Percentiles rank a stretch among this genome's conserved stretches.
Conservation (phyloP, 768 basidiomycete genomes). For the Lentinus tigrinus region DNA sequence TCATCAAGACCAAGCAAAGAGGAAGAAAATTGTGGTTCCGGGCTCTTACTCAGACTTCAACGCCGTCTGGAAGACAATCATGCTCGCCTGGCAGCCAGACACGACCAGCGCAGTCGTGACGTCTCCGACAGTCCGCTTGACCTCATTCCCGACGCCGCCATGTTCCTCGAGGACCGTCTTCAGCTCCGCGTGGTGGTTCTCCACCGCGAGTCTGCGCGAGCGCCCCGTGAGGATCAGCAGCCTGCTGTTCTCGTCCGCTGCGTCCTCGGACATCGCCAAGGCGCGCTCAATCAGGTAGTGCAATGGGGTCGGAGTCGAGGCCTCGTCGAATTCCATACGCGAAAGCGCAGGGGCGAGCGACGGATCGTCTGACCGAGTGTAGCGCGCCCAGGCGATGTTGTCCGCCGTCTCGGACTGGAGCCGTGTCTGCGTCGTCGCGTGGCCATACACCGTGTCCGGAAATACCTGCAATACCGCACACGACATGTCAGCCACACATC, state of each 20-base stretch:
- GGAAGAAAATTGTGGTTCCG: neutral
- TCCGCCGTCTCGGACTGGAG: conserved; percentile 86
- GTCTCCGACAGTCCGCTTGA: conserved; percentile 84
- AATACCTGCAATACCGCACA: conserved; percentile 37
- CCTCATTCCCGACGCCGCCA: conserved; percentile 54
- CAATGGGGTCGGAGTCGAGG: conserved; percentile 57
- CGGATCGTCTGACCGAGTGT: conserved; percentile 36
- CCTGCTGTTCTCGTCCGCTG: conserved; percentile 24
- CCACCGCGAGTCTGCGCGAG: conserved; percentile 68
- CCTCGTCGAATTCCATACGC: conserved; percentile 62
- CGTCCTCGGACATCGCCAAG: conserved; percentile 11
- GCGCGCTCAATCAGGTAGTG: conserved; percentile 52
- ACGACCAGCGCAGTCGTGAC: conserved; percentile 76
- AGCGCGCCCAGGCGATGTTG: conserved; percentile 69
- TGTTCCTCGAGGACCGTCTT: conserved; percentile 59
- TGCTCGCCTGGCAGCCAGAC: conserved; percentile 52
- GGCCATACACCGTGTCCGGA: conserved; percentile 72
- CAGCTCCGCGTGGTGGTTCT: conserved; percentile 72
- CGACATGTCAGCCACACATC: neutral
- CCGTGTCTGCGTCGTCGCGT: conserved; percentile 57
- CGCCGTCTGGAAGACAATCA: conserved; percentile 68
- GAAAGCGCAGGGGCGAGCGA: conserved; percentile 38
- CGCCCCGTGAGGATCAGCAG: conserved; percentile 71
- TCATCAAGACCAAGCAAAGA: neutral
- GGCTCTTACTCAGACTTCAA: conserved; percentile 2